phyloP scores from a whole-genome alignment of 1,284 basidiomycete genomes.

The Sporisorium scitamineum region DNA sequence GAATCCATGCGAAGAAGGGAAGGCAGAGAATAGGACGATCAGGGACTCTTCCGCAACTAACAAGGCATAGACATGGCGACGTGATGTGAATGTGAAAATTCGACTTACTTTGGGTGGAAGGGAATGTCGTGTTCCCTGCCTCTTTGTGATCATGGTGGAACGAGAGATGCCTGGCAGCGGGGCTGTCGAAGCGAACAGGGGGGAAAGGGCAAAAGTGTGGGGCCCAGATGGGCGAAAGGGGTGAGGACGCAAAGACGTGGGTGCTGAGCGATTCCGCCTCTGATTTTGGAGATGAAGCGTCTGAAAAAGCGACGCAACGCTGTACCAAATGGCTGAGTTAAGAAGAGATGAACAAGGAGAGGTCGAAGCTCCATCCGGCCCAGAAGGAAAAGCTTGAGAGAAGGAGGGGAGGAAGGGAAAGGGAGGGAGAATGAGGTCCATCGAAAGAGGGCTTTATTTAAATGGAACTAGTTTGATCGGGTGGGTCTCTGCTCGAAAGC shows the following conservation, averaged over 20 bases:
- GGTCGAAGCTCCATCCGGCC: conserved; percentile 28
- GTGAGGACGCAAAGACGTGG: conserved; percentile 10
- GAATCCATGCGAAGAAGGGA: no score
- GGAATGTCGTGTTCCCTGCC: conserved; percentile 36
- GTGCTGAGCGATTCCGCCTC: conserved; percentile 12
- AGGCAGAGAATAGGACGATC: neutral
- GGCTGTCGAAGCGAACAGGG: conserved; percentile 10
- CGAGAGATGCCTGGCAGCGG: neutral
- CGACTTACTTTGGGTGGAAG: conserved; percentile 46
- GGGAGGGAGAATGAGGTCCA: conserved; percentile 11
- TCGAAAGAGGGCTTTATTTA: conserved; percentile 26
- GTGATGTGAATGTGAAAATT: neutral
- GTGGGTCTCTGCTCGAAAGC: conserved; percentile 16
- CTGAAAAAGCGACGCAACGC: neutral
- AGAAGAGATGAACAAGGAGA: conserved; percentile 13
- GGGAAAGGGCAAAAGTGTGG: conserved; percentile 1
- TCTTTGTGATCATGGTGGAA: conserved; percentile 37
- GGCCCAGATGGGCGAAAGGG: conserved; percentile 10
- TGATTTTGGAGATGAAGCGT: conserved; percentile 16
- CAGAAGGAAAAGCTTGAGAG: conserved; percentile 8
- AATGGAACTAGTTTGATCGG: conserved; percentile 22
- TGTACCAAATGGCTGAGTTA: conserved; percentile 10
- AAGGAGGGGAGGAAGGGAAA: neutral
- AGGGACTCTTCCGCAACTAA: neutral
- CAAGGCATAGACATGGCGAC: conserved; percentile 3